Evolutionary conservation across 768 basidiomycete genomes (phyloP).

Genomic region (Mycena alexandri): DNA sequence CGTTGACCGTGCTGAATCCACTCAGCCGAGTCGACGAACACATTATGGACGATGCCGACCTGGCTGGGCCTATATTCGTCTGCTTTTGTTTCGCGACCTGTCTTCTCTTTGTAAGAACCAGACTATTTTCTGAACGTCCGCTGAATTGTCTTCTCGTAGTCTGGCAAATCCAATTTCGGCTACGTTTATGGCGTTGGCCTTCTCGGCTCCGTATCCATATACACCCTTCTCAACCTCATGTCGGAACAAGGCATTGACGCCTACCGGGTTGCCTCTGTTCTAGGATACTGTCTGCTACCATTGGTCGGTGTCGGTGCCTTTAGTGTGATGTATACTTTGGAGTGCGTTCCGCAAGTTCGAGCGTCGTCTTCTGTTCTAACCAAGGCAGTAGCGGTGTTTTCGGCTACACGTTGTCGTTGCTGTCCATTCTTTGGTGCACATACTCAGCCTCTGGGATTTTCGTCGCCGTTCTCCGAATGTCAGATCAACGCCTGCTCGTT

Average conservation of each 20-base stretch:
- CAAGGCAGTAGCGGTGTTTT: slow-evolving; percentile 71
- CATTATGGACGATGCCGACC: slow-evolving; percentile 99
- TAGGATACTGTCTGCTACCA: slow-evolving; percentile 96
- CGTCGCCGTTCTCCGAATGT: slow-evolving; percentile 94
- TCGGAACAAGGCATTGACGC: slow-evolving; percentile 95
- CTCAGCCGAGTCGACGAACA: slow-evolving; percentile 84
- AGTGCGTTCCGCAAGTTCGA: slow-evolving; percentile 67
- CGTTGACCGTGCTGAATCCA: slow-evolving; percentile 95
- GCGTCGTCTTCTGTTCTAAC: slow-evolving; percentile 30
- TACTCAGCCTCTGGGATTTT: slow-evolving; percentile 97
- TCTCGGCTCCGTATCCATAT: slow-evolving; percentile 93
- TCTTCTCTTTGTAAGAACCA: slow-evolving; percentile 83
- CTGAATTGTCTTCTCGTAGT: slow-evolving; percentile 61
- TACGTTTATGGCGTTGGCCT: slow-evolving; percentile 99
- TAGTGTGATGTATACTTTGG: slow-evolving; percentile 87
- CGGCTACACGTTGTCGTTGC: slow-evolving; percentile 84
- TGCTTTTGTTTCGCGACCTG: slow-evolving; percentile 95
- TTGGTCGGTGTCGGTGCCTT: slow-evolving; percentile 95
- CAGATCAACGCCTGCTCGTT: slow-evolving; percentile 93
- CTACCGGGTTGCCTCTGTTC: slow-evolving; percentile 93
- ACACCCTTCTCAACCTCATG: slow-evolving; percentile 97
- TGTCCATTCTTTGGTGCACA: slow-evolving; percentile 97
- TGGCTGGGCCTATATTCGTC: slow-evolving; percentile 96
- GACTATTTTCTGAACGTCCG: not conserved
- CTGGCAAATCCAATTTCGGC: slow-evolving; percentile 97